Percentiles rank a stretch among this genome's conserved stretches.
Conservation (phyloP, 306 rosid species). For the Prunus padus region DNA sequence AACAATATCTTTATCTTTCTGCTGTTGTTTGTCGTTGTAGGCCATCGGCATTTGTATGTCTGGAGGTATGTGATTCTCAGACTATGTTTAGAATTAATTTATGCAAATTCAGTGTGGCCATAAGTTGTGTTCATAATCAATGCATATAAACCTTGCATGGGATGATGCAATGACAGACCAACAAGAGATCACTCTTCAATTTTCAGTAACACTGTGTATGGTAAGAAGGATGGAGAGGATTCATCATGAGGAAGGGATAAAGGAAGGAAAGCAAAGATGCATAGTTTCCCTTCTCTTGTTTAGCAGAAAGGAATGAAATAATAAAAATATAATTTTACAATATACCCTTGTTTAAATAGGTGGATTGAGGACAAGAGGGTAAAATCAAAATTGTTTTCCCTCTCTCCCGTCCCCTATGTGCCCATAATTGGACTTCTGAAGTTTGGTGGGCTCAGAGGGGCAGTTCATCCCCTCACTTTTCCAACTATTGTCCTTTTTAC, state of each 20-base stretch:
- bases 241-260: not conserved
- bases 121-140: not conserved
- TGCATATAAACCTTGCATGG: slow-evolving; percentile 6
- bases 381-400: not conserved
- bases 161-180: not conserved
- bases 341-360: not conserved
- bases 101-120: not conserved
- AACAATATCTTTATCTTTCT: slow-evolving; percentile 91
- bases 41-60: slow-evolving; percentile 78
- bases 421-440: not conserved
- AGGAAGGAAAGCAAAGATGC: not conserved
- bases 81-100: slow-evolving; percentile 17
- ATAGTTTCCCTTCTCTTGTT: not conserved
- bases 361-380: not conserved
- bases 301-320: not conserved
- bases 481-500: not conserved
- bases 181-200: not conserved
- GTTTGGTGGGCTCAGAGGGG: not conserved
- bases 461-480: not conserved
- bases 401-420: too few relatives aligned
- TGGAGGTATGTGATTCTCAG: slow-evolving; percentile 63
- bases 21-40: slow-evolving; percentile 84
- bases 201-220: not conserved
- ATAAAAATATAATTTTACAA: not conserved
- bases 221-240: not conserved